Evolutionary conservation across 1,284 basidiomycete species (phyloP), one percentile per base, ranked within the genome.

Genomic region (Tilletia caries): DNA sequence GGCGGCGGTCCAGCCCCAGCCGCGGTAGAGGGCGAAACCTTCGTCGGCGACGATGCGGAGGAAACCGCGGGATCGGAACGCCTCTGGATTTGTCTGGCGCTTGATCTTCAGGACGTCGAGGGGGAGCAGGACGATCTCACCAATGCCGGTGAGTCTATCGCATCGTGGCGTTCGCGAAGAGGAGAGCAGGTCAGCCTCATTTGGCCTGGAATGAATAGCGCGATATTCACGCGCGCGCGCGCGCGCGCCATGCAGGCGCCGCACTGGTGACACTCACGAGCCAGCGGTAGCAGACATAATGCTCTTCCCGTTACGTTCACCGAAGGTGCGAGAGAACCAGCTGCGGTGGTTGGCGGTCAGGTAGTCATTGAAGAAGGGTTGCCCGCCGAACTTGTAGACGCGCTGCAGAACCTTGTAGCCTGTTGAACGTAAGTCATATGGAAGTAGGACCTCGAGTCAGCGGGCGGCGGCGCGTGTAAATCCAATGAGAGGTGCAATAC

Each of bases 1-100:
- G 1, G 94, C 95, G 87, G 97, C 92, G 44, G 95, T 98, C 95
- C 95, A 98, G 68, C 95, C 95, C 92, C 94, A 97, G 48, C 95
- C 95, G 75, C 94, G 90, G 86, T 98, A 98, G 46, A 98, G 88
- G 13, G 88, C 90, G 67, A 88, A 80, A 70, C 95, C 93, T 83
- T 98, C 96, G 77, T 98, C 95, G 76, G 90, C 86, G 83, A 98
- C 89, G 76, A 98, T 94, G 68, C 91, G 90, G 70, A 96, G 75
- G 78, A 96, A 88, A 46, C 95, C 94, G 46, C 95, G 73, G 27
- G 78, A 80, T 4, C 81, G 73, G 73, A 83, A 82, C 1, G 79
- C 73, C 64, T 81, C 79, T 0, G 78, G 79, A 68, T 82, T 82
- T 12, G 80, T 82, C 73, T 83, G 81, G 10, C 95, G 90, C 87